Conservation (phyloP, 768 basidiomycete species). For the Russula foetens region DNA sequence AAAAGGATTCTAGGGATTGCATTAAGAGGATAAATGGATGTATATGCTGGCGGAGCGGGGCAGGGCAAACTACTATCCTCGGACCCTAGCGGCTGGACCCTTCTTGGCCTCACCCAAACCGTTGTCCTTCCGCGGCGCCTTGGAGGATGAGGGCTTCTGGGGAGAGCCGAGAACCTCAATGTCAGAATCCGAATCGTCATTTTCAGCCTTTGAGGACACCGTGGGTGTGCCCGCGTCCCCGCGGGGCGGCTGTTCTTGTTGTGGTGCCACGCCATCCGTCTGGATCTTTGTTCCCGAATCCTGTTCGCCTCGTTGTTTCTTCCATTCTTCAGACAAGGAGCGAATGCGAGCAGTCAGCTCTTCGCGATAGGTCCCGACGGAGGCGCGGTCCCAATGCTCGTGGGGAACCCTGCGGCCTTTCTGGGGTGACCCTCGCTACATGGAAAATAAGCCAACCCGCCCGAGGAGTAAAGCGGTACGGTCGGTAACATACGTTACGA, state of each 20-base stretch:
- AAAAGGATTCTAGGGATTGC: not conserved
- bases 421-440: constrained; percentile 1
- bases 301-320: constrained; percentile 10
- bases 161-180: constrained; percentile 13
- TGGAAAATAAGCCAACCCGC: not conserved
- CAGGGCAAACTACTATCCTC: not conserved
- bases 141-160: constrained; percentile 1
- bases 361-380: constrained; percentile 5
- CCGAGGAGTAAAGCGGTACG: no score
- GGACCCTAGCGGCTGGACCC: constrained; percentile 1
- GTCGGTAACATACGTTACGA: constrained; percentile 25
- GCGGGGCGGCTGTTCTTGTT: constrained; percentile 1
- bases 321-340: constrained; percentile 17
- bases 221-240: constrained; percentile 8
- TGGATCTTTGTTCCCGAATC: constrained; percentile 9
- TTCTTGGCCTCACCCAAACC: not conserved
- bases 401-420: constrained; percentile 6
- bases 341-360: constrained; percentile 11
- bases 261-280: not conserved
- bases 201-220: constrained; percentile 4
- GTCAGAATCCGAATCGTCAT: constrained; percentile 15
- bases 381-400: constrained; percentile 16
- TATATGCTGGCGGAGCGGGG: not conserved
- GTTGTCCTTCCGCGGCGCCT: not conserved
- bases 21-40: not conserved